These are phyloP conservation scores for Zalaria sp. DNA, from an alignment of 2,329 filamentous ascomycete genomes.

Conservation along the genomic window DNA sequence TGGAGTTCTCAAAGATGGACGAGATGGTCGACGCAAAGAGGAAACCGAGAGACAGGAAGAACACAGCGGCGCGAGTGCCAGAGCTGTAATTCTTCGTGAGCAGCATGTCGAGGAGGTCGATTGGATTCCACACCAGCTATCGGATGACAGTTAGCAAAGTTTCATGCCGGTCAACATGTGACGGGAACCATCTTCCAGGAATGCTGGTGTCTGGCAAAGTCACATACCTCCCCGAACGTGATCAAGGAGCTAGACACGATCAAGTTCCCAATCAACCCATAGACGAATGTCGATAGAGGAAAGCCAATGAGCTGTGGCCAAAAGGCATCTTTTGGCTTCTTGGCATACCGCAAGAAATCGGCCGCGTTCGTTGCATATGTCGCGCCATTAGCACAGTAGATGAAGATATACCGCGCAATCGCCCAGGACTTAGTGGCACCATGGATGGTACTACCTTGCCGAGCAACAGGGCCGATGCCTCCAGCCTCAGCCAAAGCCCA, in stretches of 20 bases:
- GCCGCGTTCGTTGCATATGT: slow-evolving; percentile 28
- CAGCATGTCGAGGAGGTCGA: slow-evolving; percentile 22
- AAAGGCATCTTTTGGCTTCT: slow-evolving; percentile 25
- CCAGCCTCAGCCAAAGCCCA: slow-evolving; percentile 2
- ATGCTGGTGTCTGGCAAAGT: too few species aligned
- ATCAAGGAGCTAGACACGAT: slow-evolving; percentile 19
- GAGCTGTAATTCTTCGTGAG: slow-evolving; percentile 9
- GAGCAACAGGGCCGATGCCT: slow-evolving; percentile 1
- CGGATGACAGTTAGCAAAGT: too few species aligned
- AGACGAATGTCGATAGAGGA: slow-evolving; percentile 24
- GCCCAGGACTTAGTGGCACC: slow-evolving; percentile 15
- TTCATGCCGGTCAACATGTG: too few species aligned
- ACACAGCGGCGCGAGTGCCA: slow-evolving; percentile 23
- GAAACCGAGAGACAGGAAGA: slow-evolving; percentile 28
- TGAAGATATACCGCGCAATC: slow-evolving; percentile 22
- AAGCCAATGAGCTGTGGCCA: slow-evolving; percentile 26
- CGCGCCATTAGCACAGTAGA: slow-evolving; percentile 19
- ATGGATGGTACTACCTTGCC: not conserved
- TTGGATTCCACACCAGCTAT: slow-evolving; percentile 18
- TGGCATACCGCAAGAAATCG: slow-evolving; percentile 31
- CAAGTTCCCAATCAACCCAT: slow-evolving; percentile 25
- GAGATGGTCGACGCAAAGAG: slow-evolving; percentile 30
- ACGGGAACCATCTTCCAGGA: too few species aligned
- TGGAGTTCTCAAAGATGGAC: slow-evolving; percentile 29
- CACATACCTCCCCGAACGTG: slow-evolving; percentile 17